A percentile compares a stretch with the other conserved stretches of the same genome.
Evolutionary conservation across 495 filamentous ascomycete species (phyloP).

Genomic region (Xylaria nigripes): DNA sequence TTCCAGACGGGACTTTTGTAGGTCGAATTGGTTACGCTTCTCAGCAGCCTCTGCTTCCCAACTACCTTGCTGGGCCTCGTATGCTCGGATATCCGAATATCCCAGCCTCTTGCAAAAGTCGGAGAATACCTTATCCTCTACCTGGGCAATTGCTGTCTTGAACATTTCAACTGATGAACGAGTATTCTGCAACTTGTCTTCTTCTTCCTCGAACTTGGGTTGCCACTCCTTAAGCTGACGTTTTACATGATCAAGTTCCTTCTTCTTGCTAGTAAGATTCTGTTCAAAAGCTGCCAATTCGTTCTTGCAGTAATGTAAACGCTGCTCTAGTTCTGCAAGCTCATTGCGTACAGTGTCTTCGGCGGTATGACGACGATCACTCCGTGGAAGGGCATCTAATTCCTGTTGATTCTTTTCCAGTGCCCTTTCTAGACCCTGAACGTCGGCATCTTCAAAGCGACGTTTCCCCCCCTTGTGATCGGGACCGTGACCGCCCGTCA

Average conservation of each 20-base stretch:
- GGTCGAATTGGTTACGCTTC: conserved; percentile 76
- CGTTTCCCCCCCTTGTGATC: conserved; percentile 65
- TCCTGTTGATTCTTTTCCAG: conserved; percentile 63
- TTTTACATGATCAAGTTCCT: conserved; percentile 66
- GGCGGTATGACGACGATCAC: conserved; percentile 59
- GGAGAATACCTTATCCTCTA: conserved; percentile 83
- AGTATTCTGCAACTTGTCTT: conserved; percentile 57
- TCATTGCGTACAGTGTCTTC: conserved; percentile 79
- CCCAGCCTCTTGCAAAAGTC: conserved; percentile 81
- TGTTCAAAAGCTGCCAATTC: conserved; percentile 76
- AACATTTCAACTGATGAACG: conserved; percentile 57
- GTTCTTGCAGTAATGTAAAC: conserved; percentile 58
- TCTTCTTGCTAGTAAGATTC: conserved; percentile 77
- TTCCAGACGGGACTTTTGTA: conserved; percentile 73
- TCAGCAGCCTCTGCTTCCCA: conserved; percentile 80
- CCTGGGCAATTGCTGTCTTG: conserved; percentile 67
- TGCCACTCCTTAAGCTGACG: conserved; percentile 62
- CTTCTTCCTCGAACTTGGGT: conserved; percentile 69
- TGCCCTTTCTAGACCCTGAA: conserved; percentile 65
- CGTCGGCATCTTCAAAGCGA: conserved; percentile 80
- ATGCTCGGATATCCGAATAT: conserved; percentile 82
- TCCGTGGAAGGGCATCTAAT: conserved; percentile 65
- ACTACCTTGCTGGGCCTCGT: conserved; percentile 86
- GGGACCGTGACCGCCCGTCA: conserved; percentile 85
- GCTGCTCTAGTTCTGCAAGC: conserved; percentile 72